Base-by-base conservation (phyloP, 2,329 filamentous ascomycete species). In the Fusarium sp. region DNA sequence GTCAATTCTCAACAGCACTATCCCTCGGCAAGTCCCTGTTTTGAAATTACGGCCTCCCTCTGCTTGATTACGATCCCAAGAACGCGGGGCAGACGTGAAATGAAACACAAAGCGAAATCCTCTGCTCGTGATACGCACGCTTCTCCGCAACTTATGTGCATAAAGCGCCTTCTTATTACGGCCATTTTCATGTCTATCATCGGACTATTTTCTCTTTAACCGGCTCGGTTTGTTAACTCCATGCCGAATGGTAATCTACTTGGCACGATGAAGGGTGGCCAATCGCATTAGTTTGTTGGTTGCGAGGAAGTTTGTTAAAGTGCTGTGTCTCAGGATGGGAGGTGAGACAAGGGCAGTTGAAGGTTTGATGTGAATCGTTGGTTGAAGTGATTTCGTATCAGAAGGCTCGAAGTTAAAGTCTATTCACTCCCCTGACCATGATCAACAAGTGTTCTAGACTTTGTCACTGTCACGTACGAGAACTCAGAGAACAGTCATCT, bases 91-190 rank as follows among this genome's bases (percentile, higher is more conserved):
- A 53, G 13, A 17, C n/a, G 18, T n/a, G 10, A 41, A 68, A 42
- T 53, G 53, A 44, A 67, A 67, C 46, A 33, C 38, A 42, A 46
- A 42, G 39, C 35, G 47, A 61, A 47, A 39, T n/a, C 35, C 31
- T 29, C 27, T 35, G 50, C 45, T 52, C 41, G 45, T 67, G 62
- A 67, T 66, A 66, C 38, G 62, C 42, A 65, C 49, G 59, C 52
- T 60, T 42, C 59, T 35, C 20, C 57, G 44, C 42, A 58, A 66
- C 41, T 66, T 61, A 42, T 53, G 29, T 61, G 64, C 55, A 68
- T 62, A 39, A 58, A 18, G 17, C 53, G 42, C 65, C 64, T 68
- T 41, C 65, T 68, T 56, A 5, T 63, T 68, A 35, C 13, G 68
- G 68, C 22, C 5, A 68, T 55, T 58, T 52, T 8, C n/a, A 11